Base-by-base conservation (phyloP, 805 yeast species). In the Blastobotrys chiropterorum region DNA sequence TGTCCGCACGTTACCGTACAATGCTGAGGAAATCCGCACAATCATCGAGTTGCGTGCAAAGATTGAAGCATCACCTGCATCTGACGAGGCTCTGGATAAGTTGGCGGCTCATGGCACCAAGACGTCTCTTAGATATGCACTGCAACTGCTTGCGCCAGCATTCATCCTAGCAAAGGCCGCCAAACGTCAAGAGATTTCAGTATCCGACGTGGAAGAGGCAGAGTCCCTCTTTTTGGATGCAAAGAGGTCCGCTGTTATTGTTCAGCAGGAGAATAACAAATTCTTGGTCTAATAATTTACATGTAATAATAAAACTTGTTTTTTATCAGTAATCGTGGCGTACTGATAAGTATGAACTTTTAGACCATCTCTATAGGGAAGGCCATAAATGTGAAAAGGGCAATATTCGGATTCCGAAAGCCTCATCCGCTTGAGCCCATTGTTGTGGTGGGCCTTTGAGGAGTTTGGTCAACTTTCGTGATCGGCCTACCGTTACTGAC, bases 1-100 rank as follows among this genome's bases (percentile, higher is more conserved):
- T 63, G 90, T 94, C 46, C 83, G 95, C 69, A 94, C 99, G 3
- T 75, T 87, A 56, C 90, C 95, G n/a, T 94, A 94, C 74, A 76
- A 76, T 54, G 81, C 77, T 55, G 90, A 83, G 31, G 99, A 94
- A 69, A 86, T 92, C 55, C 77, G 80, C 49, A 77, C 83, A 21
- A 94, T 94, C 62, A 80, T 94, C 56, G 83, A 82, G 55, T 88
- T 90, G 67, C 79, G 99, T 65, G 81, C 96, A 13, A 72, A 74
- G 22, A 81, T 87, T 53, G 99, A 94, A 68, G 80, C 79, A 48
- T 76, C 90, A 54, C 80, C 82, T 21, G 68, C 89, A 45, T 67
- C 77, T 6, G 69, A 73, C 1, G 87, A 77, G n/a, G 96, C 96
- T 0, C 76, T 92, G 59, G 86, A 82, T 50, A 71, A 76, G 56